Base-by-base conservation (phyloP, 805 yeast genomes). In the Priceomyces medius region DNA sequence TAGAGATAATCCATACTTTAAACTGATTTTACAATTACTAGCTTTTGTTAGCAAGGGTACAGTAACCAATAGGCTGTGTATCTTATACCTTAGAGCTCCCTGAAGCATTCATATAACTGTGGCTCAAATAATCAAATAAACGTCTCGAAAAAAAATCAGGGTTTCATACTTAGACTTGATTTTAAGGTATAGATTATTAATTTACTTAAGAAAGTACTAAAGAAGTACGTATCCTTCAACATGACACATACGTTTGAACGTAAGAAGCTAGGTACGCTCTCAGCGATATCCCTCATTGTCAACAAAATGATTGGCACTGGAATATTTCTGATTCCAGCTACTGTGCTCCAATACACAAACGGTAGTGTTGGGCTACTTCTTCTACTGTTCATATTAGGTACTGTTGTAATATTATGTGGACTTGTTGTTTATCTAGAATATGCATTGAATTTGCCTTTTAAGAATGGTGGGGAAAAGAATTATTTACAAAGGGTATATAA, bases 301-400 rank as follows among this genome's bases (percentile, higher is more conserved):
- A 68, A 68, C 52, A 68, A 68, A 46, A 68, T 68, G 66, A 63
- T 68, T 9, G 74, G 74, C 2, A 68, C 74, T 1, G 74, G 74
- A 3, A 64, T 68, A 12, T 68, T 67, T 44, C 61, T 61, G 53
- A 67, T 68, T 17, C 73, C 74, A 2, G 59, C 71, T 7, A 64
- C 66, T 34, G 64, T 68, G 21, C 65, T 65, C 47, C 65, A 61
- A 35, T 68, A 66, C 45, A 56, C 66, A 44, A 49, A 57, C 37
- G 73, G 74, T 9, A 66, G 64, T 40, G 63, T 65, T n/a, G 60
- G 64, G 3, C 44, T 68, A 9, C 67, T 61, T 41, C 53, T 68
- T 19, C 27, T 37, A 6, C 44, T 68, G 20, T 68, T 69, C 61
- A 44, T 61, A 3, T 33, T 66, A 1, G 74, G 73, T 1, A 71